A percentile compares a stretch with the other conserved stretches of the same genome.
These are phyloP conservation scores for Aspergillus sp. DNA, from an alignment of 2,329 filamentous ascomycete species.

Conservation along the genomic window DNA sequence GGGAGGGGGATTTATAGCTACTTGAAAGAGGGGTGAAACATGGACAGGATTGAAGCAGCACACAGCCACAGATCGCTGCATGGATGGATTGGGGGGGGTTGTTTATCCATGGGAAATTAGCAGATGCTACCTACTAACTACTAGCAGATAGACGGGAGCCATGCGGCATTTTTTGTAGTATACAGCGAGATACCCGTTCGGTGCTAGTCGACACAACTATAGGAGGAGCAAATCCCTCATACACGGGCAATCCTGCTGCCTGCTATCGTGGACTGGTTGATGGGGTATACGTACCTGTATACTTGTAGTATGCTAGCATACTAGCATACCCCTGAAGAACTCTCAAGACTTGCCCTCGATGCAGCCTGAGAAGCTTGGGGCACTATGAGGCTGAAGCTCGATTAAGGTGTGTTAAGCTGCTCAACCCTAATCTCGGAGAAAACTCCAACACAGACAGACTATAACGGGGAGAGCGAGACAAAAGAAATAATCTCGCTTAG, in stretches of 20 bases:
- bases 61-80: conserved; percentile 10
- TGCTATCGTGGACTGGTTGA: background rate
- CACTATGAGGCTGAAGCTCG: background rate
- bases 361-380: background rate
- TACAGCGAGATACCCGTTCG: conserved; percentile 15
- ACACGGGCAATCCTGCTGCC: conserved; percentile 1
- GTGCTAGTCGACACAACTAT: conserved; percentile 14
- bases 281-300: too few relatives aligned
- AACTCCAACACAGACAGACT: too few relatives aligned
- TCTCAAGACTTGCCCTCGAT: too few relatives aligned
- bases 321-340: too few relatives aligned
- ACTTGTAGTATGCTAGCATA: too few relatives aligned
- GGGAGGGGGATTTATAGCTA: conserved; percentile 20
- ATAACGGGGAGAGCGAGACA: too few relatives aligned
- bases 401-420: background rate
- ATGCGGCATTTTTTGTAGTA: background rate
- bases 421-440: too few relatives aligned
- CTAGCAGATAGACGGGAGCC: background rate
- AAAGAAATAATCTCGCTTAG: background rate
- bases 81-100: too few relatives aligned
- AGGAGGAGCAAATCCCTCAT: conserved; percentile 22
- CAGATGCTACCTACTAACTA: too few relatives aligned
- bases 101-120: background rate
- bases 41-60: background rate
- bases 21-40: background rate